Percentiles rank a stretch among this genome's conserved stretches.
Evolutionary conservation across 805 yeast genomes (phyloP).

Genomic region (Tetrapisispora nanseiensis): DNA sequence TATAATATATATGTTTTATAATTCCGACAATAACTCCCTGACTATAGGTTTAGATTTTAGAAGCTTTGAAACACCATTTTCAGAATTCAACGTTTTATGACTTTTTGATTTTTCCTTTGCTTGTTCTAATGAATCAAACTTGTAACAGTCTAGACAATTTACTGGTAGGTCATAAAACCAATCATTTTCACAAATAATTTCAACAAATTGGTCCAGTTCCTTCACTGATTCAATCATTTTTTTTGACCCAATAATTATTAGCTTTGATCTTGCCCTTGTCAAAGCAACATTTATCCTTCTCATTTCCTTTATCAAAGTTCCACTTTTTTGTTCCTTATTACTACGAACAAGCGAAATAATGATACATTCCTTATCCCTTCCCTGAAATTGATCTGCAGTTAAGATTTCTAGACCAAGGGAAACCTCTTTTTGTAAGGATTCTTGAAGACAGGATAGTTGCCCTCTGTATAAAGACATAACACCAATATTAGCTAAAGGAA

Average conservation of each 20-base stretch:
- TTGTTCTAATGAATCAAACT: conserved; percentile 10
- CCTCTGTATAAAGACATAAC: conserved; percentile 84
- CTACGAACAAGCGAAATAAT: conserved; percentile 85
- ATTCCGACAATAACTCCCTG: conserved; percentile 11
- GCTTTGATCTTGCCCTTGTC: conserved; percentile 78
- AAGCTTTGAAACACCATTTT: conserved; percentile 12
- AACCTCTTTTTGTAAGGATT: conserved; percentile 15
- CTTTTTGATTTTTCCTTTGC: conserved; percentile 8
- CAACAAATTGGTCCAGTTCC: conserved; percentile 41
- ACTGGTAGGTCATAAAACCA: conserved; percentile 59
- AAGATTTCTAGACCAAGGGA: conserved; percentile 54
- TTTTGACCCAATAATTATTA: conserved; percentile 74
- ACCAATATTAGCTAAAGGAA: conserved; percentile 54
- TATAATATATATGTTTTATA: background rate
- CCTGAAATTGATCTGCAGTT: conserved; percentile 95
- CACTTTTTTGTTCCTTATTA: conserved; percentile 54
- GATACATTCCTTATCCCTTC: conserved; percentile 87
- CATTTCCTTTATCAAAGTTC: conserved; percentile 79
- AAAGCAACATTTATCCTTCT: conserved; percentile 89
- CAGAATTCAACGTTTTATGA: no score
- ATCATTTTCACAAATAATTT: conserved; percentile 41
- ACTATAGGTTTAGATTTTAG: conserved; percentile 15
- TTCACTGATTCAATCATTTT: conserved; percentile 34
- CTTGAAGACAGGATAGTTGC: conserved; percentile 48
- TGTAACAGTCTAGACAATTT: conserved; percentile 33